phyloP scores from a whole-genome alignment of 2,329 filamentous ascomycete species.

The Talaromyces sp. region DNA sequence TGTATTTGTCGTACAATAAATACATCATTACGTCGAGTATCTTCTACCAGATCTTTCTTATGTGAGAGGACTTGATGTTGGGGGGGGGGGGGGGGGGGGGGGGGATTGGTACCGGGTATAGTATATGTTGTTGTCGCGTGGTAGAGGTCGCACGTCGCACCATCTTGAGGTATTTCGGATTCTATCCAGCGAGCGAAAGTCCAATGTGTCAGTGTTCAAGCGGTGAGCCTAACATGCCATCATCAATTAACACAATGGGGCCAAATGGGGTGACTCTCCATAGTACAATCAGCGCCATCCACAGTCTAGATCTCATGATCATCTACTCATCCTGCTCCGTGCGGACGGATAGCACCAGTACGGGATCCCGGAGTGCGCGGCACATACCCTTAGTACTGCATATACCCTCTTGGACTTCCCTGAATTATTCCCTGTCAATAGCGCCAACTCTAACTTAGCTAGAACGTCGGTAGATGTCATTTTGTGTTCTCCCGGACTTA shows the following conservation, averaged over 20 bases:
- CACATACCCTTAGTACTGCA: not conserved
- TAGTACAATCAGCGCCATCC: not conserved
- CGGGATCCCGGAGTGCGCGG: not conserved
- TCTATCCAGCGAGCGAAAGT: not conserved
- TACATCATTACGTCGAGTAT: not conserved
- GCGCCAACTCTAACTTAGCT: not conserved
- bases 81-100: no score
- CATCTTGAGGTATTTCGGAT: not conserved
- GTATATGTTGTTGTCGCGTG: not conserved
- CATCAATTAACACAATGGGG: not conserved
- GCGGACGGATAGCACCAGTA: not conserved
- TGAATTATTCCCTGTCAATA: conserved; percentile 3
- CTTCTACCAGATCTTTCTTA: not conserved
- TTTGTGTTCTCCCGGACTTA: not conserved
- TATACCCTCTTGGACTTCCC: not conserved
- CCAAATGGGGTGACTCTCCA: not conserved
- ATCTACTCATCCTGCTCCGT: not conserved
- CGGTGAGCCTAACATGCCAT: not conserved
- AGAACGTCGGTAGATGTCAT: not conserved
- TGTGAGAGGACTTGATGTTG: not conserved
- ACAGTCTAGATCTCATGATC: conserved; percentile 8
- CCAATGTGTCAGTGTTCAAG: not conserved
- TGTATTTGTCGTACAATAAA: not conserved
- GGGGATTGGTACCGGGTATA: no score
- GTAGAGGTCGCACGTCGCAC: not conserved